These are phyloP conservation scores for Trichopus zeylanicus DNA, from an alignment of 116 monocot genomes.

Conservation along the genomic window DNA sequence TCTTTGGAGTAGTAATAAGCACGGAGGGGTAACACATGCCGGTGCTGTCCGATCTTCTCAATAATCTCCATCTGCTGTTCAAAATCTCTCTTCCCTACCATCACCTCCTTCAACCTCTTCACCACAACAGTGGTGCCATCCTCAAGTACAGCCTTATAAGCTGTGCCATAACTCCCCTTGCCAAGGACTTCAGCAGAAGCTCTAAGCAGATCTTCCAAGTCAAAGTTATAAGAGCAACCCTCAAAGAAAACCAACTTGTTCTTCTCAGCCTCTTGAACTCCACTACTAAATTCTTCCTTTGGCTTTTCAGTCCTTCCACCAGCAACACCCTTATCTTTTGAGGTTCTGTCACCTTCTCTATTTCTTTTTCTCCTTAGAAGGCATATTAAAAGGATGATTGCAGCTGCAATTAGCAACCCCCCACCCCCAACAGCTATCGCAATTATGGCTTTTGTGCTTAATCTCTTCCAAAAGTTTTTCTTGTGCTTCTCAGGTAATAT, in stretches of 20 bases:
- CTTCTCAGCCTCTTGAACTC: constrained; percentile 28
- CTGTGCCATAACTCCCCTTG: constrained; percentile 68
- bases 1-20: constrained; percentile 89
- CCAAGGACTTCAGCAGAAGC: constrained; percentile 82
- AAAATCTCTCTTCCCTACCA: constrained; percentile 66
- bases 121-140: constrained; percentile 73
- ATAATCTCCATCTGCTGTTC: constrained; percentile 76
- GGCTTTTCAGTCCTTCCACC: background rate
- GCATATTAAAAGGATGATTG: background rate
- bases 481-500: background rate
- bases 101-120: constrained; percentile 73
- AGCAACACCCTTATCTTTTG: background rate
- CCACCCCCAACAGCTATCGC: background rate
- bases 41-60: constrained; percentile 35
- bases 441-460: constrained; percentile 2
- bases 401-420: background rate
- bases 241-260: constrained; percentile 67
- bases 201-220: constrained; percentile 68
- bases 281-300: background rate
- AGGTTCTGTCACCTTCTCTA: background rate
- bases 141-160: constrained; percentile 72
- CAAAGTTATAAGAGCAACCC: constrained; percentile 59
- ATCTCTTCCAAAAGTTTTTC: constrained; percentile 2
- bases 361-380: background rate
- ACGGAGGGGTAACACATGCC: constrained; percentile 48